phyloP scores from a whole-genome alignment of 495 filamentous ascomycete genomes.

The Neurospora terricola region DNA sequence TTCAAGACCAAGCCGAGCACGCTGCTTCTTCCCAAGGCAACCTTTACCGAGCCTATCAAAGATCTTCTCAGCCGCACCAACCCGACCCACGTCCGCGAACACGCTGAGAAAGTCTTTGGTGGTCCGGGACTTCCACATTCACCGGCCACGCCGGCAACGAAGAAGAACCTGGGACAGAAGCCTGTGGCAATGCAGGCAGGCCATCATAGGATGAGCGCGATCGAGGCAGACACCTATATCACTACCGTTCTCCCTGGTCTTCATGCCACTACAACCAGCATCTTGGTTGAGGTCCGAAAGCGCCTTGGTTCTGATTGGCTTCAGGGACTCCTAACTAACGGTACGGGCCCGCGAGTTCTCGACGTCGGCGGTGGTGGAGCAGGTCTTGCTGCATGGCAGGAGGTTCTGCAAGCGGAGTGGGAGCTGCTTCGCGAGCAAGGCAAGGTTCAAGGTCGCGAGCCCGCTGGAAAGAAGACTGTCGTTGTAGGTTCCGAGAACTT shows the following conservation, averaged over 20 bases:
- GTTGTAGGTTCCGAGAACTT: slow-evolving; percentile 43
- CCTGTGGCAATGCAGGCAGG: slow-evolving; percentile 59
- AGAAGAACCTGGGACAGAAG: slow-evolving; percentile 46
- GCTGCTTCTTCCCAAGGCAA: slow-evolving; percentile 53
- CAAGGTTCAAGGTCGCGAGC: slow-evolving; percentile 19
- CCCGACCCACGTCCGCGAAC: slow-evolving; percentile 60
- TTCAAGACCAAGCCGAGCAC: slow-evolving; percentile 62
- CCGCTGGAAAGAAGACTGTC: slow-evolving; percentile 40
- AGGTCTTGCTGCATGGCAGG: slow-evolving; percentile 74
- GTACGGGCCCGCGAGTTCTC: slow-evolving; percentile 59
- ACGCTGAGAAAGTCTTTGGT: slow-evolving; percentile 62
- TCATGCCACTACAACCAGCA: slow-evolving; percentile 64
- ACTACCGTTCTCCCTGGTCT: slow-evolving; percentile 69
- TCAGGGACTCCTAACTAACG: slow-evolving; percentile 51
- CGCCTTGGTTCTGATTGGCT: slow-evolving; percentile 77
- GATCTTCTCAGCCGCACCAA: slow-evolving; percentile 54
- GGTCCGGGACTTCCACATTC: slow-evolving; percentile 66
- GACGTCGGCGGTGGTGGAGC: slow-evolving; percentile 83
- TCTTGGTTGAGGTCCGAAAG: slow-evolving; percentile 74
- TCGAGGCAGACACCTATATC: slow-evolving; percentile 79
- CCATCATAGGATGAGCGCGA: slow-evolving; percentile 65
- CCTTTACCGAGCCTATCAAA: slow-evolving; percentile 57
- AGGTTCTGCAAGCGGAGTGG: slow-evolving; percentile 72
- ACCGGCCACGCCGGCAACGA: slow-evolving; percentile 28
- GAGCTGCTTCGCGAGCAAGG: slow-evolving; percentile 49